phyloP scores from a whole-genome alignment of 2,329 filamentous ascomycete species.

The Drechslerella coelobrocha region DNA sequence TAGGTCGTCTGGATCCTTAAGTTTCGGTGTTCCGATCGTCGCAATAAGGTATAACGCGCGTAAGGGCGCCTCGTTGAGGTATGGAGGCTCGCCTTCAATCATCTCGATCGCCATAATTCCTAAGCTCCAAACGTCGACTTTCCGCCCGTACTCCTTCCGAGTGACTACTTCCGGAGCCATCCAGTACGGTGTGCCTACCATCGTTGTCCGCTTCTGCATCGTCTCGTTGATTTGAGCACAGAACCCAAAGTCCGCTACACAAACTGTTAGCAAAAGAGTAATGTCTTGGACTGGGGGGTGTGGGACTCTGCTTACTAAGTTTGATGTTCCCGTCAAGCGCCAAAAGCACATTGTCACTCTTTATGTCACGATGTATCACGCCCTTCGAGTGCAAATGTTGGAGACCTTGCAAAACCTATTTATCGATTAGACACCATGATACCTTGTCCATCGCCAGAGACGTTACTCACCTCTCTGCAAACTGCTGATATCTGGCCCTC shows the following conservation, averaged over 20 bases:
- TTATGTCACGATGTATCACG: constrained; percentile 99
- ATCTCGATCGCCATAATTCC: constrained; percentile 99
- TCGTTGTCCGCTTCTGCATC: constrained; percentile 95
- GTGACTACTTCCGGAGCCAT: constrained; percentile 99
- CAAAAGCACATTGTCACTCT: constrained; percentile 96
- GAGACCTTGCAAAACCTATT: constrained; percentile 89
- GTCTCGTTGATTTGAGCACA: constrained; percentile 97
- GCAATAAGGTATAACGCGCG: constrained; percentile 98
- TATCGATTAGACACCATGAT: constrained; percentile 13
- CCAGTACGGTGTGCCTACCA: constrained; percentile 99
- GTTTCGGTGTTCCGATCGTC: constrained; percentile 91
- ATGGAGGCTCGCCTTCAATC: constrained; percentile 98
- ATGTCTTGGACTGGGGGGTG: neutral
- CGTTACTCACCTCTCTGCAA: constrained; percentile 80
- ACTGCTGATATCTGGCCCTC: constrained; percentile 99
- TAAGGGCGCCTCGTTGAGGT: constrained; percentile 95
- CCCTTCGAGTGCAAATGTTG: constrained; percentile 94
- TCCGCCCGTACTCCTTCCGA: constrained; percentile 97
- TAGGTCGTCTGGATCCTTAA: constrained; percentile 98
- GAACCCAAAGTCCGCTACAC: constrained; percentile 95
- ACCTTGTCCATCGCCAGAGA: neutral
- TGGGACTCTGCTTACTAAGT: constrained; percentile 78
- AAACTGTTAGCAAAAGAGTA: constrained; percentile 17
- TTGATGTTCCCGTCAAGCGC: constrained; percentile 96
- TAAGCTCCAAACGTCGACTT: constrained; percentile 98